Evolutionary conservation across 345 rosid species (phyloP), one percentile per base, ranked within the genome.

Genomic region (Moricandia arvensis): DNA sequence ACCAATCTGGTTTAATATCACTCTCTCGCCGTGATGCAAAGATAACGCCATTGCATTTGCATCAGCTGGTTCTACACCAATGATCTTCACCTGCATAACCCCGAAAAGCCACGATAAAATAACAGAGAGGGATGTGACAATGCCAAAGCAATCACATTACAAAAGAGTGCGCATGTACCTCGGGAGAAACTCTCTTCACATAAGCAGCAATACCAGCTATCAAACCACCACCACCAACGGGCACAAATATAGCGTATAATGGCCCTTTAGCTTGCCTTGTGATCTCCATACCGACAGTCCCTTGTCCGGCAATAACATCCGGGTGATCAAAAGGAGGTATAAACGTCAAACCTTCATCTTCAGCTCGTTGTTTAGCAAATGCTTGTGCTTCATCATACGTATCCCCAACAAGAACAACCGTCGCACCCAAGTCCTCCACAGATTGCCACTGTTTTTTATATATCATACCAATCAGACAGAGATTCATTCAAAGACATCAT

Each of bases 21-120:
- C 91, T 69, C 99, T 89, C 79, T 95, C 90, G 35, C 91, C 97
- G 80, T 88, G 90, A 83, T 95, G 96, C 51, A 95, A 82, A 6
- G 99, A 95, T 76, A 92, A 83, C 2, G 99, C 99, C 99, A 95
- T 92, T 17, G 99, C 94, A 87, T 95, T 95, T 53, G 99, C 97
- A 71, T 92, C 98, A 66, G 81, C 73, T 58, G 99, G 97, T 80
- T 95, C 98, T 60, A 95, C 99, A 57, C 99, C 98, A 77, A 95
- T 95, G 69, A 92, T 88, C 78, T 90, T 95, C 65, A 95, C 97
- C 99, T 92, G 49, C 51, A 74, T 10, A 63, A 38, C 8, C 59
- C 34, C 11, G 1, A 12, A 45, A 31, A 68, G 16, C 38, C 71
- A 74, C 68, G 41, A 21, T 54, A 79, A 73, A n/a, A n/a, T n/a